Base-by-base conservation (phyloP, 805 yeast genomes). In the Candida golubevii region DNA sequence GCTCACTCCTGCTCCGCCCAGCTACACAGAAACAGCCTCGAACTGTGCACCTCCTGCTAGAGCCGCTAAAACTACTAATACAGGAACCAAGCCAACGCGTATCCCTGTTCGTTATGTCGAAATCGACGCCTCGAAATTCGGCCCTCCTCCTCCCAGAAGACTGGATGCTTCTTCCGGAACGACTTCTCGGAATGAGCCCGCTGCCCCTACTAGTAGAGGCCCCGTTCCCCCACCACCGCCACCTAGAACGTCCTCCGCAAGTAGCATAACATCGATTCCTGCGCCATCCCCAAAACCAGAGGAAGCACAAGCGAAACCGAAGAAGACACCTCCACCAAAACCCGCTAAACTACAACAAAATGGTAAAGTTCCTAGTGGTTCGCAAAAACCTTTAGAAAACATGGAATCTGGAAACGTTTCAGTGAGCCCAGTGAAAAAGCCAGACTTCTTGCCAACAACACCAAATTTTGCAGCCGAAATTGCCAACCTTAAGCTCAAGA, bases 141-240 rank as follows among this genome's bases (percentile, higher is more conserved):
- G 72, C 1, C 74, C 78, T 2, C 78, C 79, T 7, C 77, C 77
- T 2, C 79, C 79, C 4, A 63, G 58, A 23, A 35, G 45, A 8
- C 42, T 23, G 11, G 42, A 40, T 38, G 34, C 42, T 5, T 13
- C 42, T 7, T 12, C 18, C 6, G 18, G n/a, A 28, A 11, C 42
- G 41, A 7, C 33, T 32, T 26, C 44, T 3, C 34, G 13, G 13
- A 10, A 28, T 27, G 33, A n/a, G 15, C 8, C 32, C 10, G 18
- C 28, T n/a, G 15, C 35, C 27, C 13, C 38, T 6, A 27, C 39
- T 18, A 15, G 15, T 10, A 14, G 38, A 15, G 32, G 29, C n/a
- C 15, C 26, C 14, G 46, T 45, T 10, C 46, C 49, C 18, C 46
- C 46, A 2, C 46, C 46, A 2, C 41, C 45, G 13, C 43, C 49